These are phyloP conservation scores for Acrocalymma vagum DNA, from an alignment of 2,329 filamentous ascomycete genomes.

Conservation along the genomic window DNA sequence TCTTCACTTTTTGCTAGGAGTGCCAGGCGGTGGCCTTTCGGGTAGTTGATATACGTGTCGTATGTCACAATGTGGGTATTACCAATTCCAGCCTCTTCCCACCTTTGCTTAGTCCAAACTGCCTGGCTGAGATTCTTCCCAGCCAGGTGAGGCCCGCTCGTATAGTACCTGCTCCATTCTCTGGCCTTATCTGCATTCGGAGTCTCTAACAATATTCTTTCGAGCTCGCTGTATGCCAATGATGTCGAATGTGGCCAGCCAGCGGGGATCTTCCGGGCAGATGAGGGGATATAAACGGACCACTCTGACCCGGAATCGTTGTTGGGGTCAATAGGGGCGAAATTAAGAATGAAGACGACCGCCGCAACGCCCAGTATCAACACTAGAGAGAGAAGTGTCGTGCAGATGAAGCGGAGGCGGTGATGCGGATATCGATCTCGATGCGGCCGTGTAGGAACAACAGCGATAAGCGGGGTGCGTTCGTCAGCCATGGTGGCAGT, in stretches of 20 bases:
- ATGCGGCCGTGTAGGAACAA: conserved; percentile 63
- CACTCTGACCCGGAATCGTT: conserved; percentile 39
- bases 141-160: conserved; percentile 59
- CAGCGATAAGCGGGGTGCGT: conserved; percentile 72
- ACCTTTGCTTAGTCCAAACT: conserved; percentile 59
- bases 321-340: conserved; percentile 44
- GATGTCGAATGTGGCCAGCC: conserved; percentile 56
- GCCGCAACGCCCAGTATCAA: conserved; percentile 49
- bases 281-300: conserved; percentile 23
- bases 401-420: conserved; percentile 72
- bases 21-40: conserved; percentile 56
- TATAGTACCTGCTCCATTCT: conserved; percentile 61
- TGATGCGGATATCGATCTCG: conserved; percentile 63
- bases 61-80: conserved; percentile 57
- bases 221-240: conserved; percentile 63
- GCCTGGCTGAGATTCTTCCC: conserved; percentile 62
- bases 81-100: conserved; percentile 58
- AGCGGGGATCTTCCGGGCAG: conserved; percentile 34
- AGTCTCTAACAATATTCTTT: conserved; percentile 62
- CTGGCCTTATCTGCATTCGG: conserved; percentile 61
- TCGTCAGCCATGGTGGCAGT: conserved; percentile 59
- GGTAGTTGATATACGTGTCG: conserved; percentile 62
- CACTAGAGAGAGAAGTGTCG: conserved; percentile 57
- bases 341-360: conserved; percentile 48
- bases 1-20: conserved; percentile 59